Percentiles rank a stretch among this genome's conserved stretches.
These are phyloP conservation scores for Populus pruinosa DNA, from an alignment of 345 rosid genomes.

Conservation along the genomic window DNA sequence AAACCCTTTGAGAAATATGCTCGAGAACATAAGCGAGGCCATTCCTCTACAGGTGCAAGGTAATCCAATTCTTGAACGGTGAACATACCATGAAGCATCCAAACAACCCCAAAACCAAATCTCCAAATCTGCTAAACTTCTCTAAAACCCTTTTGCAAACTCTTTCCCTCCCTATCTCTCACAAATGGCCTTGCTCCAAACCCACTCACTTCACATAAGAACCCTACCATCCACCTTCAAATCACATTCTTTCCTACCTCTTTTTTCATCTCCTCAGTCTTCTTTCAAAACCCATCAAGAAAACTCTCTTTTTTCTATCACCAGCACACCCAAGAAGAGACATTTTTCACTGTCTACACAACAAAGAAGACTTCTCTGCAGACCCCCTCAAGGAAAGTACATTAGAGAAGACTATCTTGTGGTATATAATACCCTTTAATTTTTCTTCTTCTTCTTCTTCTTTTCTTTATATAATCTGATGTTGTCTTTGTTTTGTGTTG, in stretches of 20 bases:
- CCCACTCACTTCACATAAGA: conserved; percentile 17
- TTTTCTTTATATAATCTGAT: no score
- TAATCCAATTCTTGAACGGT: neutral
- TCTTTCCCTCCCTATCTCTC: neutral
- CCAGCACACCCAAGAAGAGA: conserved; percentile 17
- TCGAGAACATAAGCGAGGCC: no score
- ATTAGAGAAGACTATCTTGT: conserved; percentile 84
- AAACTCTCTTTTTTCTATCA: conserved; percentile 26
- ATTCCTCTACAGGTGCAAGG: neutral
- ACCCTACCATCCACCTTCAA: conserved; percentile 24
- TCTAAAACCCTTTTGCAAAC: conserved; percentile 8
- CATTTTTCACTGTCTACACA: conserved; percentile 45
- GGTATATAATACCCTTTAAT: conserved; percentile 36
- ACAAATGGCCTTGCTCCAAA: conserved; percentile 59
- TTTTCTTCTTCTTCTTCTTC: neutral
- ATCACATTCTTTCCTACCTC: conserved; percentile 1
- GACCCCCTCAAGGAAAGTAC: conserved; percentile 71
- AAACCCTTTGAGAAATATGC: no score
- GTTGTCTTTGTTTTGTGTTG: neutral
- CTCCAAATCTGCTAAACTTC: neutral
- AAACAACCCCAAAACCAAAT: neutral
- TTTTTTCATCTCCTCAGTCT: conserved; percentile 23
- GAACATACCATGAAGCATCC: neutral
- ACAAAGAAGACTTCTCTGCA: conserved; percentile 61
- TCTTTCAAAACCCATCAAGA: conserved; percentile 31